Evolutionary conservation across 2,329 filamentous ascomycete genomes (phyloP).

Genomic region (Penicillium janthinellum): DNA sequence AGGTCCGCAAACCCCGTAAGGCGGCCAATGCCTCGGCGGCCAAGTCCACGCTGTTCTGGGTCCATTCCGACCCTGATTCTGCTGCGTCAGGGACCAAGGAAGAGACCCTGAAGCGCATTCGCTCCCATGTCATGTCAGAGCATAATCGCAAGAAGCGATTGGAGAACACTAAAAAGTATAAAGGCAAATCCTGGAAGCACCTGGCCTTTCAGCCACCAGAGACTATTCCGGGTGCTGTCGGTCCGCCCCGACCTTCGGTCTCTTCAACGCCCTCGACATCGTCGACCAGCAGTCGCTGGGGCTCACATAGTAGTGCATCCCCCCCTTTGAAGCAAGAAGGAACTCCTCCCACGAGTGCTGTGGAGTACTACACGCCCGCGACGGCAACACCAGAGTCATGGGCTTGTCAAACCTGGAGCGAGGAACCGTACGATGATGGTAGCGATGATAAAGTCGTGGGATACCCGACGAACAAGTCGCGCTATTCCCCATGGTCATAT

Average conservation of each 20-base stretch:
- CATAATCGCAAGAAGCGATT: conserved; percentile 46
- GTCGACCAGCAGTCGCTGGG: conserved; percentile 14
- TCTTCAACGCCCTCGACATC: conserved; percentile 9
- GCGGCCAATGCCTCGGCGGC: conserved; percentile 29
- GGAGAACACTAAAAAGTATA: conserved; percentile 44
- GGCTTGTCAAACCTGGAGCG: not conserved
- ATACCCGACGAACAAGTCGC: conserved; percentile 6
- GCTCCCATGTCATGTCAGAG: conserved; percentile 48
- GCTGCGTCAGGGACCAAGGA: conserved; percentile 41
- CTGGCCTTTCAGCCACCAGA: conserved; percentile 38
- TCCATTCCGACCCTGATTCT: conserved; percentile 41
- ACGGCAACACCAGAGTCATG: conserved; percentile 6
- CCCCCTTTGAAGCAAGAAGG: conserved; percentile 17
- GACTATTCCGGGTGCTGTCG: conserved; percentile 20
- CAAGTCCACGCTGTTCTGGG: conserved; percentile 45
- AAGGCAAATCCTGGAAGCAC: conserved; percentile 42
- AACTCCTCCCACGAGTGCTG: conserved; percentile 10
- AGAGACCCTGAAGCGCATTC: conserved; percentile 45
- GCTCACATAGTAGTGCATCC: conserved; percentile 12
- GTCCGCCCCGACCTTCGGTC: conserved; percentile 8
- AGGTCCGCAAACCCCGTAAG: conserved; percentile 40
- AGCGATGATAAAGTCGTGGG: conserved; percentile 16
- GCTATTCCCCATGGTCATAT: conserved; percentile 29
- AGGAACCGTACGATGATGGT: conserved; percentile 16
- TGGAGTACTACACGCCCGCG: conserved; percentile 11